phyloP scores from a whole-genome alignment of 2,329 filamentous ascomycete genomes.

The Fusarium albidum region DNA sequence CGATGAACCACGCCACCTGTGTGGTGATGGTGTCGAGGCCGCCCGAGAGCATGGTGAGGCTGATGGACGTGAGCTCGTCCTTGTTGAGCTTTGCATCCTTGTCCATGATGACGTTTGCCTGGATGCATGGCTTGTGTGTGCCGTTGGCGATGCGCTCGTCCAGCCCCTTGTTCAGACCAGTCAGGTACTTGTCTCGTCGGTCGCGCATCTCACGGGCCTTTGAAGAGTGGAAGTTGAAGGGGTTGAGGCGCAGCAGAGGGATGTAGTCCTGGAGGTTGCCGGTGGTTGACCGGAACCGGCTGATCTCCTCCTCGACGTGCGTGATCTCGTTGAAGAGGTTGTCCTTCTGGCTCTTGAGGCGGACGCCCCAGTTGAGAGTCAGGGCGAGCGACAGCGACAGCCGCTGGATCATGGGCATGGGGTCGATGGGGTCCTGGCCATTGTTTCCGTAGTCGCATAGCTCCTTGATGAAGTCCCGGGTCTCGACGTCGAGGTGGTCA shows the following conservation, averaged over 20 bases:
- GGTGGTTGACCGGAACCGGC: constrained; percentile 66
- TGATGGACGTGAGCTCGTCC: constrained; percentile 71
- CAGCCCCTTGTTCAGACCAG: constrained; percentile 63
- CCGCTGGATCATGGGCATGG: constrained; percentile 74
- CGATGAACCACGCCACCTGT: constrained; percentile 71
- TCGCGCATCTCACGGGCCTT: constrained; percentile 67
- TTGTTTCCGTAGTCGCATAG: constrained; percentile 64
- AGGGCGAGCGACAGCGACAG: constrained; percentile 68
- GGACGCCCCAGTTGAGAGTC: constrained; percentile 72
- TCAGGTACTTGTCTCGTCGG: constrained; percentile 68
- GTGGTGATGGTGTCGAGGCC: constrained; percentile 74
- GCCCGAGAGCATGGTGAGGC: constrained; percentile 73
- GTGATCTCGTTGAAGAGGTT: constrained; percentile 69
- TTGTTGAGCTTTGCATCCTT: constrained; percentile 68
- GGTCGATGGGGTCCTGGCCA: constrained; percentile 64
- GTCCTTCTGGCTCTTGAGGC: constrained; percentile 66
- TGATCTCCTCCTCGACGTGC: constrained; percentile 68
- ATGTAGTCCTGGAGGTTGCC: constrained; percentile 70
- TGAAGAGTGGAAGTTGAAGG: constrained; percentile 65
- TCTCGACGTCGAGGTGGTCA: constrained; percentile 68
- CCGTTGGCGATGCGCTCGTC: constrained; percentile 69
- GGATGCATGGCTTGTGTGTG: constrained; percentile 70
- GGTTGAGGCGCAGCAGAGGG: constrained; percentile 66
- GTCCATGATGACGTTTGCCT: constrained; percentile 71
- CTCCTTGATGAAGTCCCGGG: constrained; percentile 69